phyloP scores from a whole-genome alignment of 1,284 basidiomycete genomes.

The Cutaneotrichosporon cavernicola region DNA sequence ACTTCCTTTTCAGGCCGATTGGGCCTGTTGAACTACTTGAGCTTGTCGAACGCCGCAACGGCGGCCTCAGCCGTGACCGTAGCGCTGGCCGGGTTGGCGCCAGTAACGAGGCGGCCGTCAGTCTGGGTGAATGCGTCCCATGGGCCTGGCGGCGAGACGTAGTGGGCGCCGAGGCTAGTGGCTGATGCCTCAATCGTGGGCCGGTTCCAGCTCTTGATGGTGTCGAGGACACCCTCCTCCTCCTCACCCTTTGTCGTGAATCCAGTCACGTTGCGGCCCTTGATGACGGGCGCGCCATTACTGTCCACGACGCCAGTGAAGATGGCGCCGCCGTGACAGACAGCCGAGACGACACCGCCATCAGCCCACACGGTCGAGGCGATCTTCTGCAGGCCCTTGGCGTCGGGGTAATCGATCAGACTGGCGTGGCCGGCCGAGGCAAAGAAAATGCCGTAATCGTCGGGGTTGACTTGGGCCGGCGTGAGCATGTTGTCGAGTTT shows the following conservation, averaged over 20 bases:
- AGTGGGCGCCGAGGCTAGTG: conserved; percentile 19
- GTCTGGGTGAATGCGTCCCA: conserved; percentile 25
- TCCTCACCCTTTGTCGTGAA: conserved; percentile 28
- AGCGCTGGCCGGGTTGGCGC: conserved; percentile 25
- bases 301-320: conserved; percentile 12
- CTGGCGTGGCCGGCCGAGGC: conserved; percentile 28
- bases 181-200: conserved; percentile 23
- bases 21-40: conserved; percentile 2
- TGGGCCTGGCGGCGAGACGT: conserved; percentile 17
- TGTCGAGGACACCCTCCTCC: conserved; percentile 24
- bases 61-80: conserved; percentile 22
- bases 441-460: conserved; percentile 29
- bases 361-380: conserved; percentile 19
- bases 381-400: conserved; percentile 21
- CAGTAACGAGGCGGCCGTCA: conserved; percentile 27
- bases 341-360: conserved; percentile 27
- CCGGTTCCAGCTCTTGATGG: conserved; percentile 25
- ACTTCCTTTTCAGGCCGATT: too few species aligned
- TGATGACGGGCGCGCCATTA: conserved; percentile 18
- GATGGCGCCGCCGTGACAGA: conserved; percentile 27
- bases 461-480: conserved; percentile 17
- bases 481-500: conserved; percentile 25
- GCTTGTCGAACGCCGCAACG: conserved; percentile 19
- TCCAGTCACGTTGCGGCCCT: conserved; percentile 25
- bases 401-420: conserved; percentile 29